Evolutionary conservation across 352 stramenopile genomes (phyloP).

Genomic region (Poterioochromonas sp.): DNA sequence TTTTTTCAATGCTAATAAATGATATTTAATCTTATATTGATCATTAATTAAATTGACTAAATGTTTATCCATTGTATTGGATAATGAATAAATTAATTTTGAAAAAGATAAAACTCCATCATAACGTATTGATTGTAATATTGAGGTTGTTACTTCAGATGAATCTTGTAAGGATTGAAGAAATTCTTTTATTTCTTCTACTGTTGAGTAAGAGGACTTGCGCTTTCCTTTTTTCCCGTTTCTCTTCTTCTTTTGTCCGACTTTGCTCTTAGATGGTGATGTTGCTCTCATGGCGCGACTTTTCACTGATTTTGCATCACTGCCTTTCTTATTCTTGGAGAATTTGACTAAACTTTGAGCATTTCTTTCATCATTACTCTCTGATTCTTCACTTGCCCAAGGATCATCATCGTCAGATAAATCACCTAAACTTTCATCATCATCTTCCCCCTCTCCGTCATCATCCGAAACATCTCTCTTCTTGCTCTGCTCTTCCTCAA

Average conservation of each 20-base stretch:
- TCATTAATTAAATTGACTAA: conserved; percentile 77
- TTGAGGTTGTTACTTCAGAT: background rate
- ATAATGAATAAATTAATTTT: background rate
- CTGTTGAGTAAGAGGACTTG: background rate
- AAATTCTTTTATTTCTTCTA: background rate
- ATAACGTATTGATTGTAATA: background rate
- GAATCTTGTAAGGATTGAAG: background rate
- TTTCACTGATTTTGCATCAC: too few species aligned
- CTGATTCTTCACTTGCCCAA: background rate
- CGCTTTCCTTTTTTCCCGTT: background rate
- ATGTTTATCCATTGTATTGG: conserved; percentile 51
- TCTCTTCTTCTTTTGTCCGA: too few species aligned
- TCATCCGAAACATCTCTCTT: background rate
- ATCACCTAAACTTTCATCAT: too few species aligned
- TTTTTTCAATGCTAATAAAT: conserved; percentile 89
- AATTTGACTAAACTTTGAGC: background rate
- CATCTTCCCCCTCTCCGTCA: background rate
- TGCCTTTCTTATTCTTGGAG: background rate
- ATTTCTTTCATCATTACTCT: background rate
- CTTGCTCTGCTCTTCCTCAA: conserved; percentile 47
- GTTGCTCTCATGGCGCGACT: too few species aligned
- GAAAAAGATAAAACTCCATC: background rate
- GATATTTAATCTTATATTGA: conserved; percentile 80
- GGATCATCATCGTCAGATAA: conserved; percentile 50
- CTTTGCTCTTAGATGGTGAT: too few species aligned